phyloP scores from a whole-genome alignment of 23 red algal species.

The Rhodosorus marinus region DNA sequence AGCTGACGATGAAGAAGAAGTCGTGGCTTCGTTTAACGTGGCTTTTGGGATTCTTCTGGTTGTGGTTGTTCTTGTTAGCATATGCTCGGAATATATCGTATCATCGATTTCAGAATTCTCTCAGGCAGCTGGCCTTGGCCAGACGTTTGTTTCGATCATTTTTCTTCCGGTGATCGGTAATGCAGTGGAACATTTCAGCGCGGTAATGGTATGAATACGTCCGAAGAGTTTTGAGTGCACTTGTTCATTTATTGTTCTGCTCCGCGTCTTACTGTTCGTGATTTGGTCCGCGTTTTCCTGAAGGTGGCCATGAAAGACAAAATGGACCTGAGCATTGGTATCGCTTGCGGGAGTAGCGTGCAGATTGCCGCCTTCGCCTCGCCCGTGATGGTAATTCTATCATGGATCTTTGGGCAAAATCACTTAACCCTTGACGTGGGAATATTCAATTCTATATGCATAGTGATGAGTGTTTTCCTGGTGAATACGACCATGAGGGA shows the following conservation, averaged over 20 bases:
- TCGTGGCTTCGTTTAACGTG: conserved; percentile 21
- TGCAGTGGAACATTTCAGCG: conserved; percentile 79
- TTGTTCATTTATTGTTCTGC: too few species aligned
- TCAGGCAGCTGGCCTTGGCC: conserved; percentile 13
- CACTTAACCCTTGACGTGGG: conserved; percentile 55
- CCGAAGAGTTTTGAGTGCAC: too few species aligned
- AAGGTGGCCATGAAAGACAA: conserved; percentile 83
- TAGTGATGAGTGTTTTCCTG: conserved; percentile 63
- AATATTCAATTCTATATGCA: conserved; percentile 36
- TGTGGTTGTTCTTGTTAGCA: conserved; percentile 33
- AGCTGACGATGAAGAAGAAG: conserved; percentile 10
- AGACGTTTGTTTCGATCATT: conserved; percentile 71
- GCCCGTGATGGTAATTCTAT: conserved; percentile 63
- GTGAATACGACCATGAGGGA: conserved; percentile 71
- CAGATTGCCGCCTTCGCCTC: conserved; percentile 91
- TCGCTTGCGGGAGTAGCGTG: conserved; percentile 78
- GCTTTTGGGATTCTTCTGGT: conserved; percentile 23
- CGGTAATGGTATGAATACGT: too few species aligned
- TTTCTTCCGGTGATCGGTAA: conserved; percentile 91
- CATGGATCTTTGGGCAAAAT: conserved; percentile 47
- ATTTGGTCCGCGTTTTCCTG: too few species aligned
- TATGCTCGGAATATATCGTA: conserved; percentile 66
- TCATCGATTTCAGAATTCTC: conserved; percentile 59
- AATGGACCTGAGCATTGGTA: conserved; percentile 73
- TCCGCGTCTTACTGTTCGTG: too few species aligned